A percentile compares a stretch with the other conserved stretches of the same genome.
These are phyloP conservation scores for Penicillium sp. DNA, from an alignment of 2,329 filamentous ascomycete genomes.

Conservation along the genomic window DNA sequence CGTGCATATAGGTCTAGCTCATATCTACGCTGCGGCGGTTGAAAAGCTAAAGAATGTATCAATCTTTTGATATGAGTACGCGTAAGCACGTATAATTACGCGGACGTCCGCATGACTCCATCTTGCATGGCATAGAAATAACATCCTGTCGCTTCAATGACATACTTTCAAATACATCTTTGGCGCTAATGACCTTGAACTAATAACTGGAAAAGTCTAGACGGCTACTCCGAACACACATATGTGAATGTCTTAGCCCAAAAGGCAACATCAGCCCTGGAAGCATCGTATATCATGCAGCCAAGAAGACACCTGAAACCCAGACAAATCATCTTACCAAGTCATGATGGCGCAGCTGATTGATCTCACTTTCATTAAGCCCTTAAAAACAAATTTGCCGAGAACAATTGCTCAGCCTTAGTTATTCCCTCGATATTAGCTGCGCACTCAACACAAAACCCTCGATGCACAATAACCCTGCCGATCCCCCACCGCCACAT, in stretches of 20 bases:
- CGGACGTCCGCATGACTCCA: too few species aligned
- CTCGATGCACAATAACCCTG: background rate
- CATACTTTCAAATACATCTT: too few species aligned
- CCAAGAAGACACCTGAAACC: background rate
- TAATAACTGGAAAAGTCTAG: background rate
- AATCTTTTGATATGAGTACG: too few species aligned
- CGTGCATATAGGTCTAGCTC: too few species aligned
- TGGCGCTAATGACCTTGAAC: too few species aligned
- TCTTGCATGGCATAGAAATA: too few species aligned
- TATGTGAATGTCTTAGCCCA: background rate
- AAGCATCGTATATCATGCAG: background rate
- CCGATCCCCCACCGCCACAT: constrained; percentile 10
- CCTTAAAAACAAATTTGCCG: background rate
- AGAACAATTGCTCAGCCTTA: background rate
- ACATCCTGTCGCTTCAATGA: too few species aligned
- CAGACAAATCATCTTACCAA: background rate
- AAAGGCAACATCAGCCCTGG: background rate
- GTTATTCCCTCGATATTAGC: background rate
- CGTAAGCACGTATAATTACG: too few species aligned
- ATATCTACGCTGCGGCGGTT: too few species aligned
- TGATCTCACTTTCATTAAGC: background rate
- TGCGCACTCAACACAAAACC: background rate
- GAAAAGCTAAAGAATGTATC: too few species aligned
- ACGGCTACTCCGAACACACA: background rate
- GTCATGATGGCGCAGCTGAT: background rate